Conservation (phyloP, 1,284 basidiomycete genomes). For the Tilletia indica region DNA sequence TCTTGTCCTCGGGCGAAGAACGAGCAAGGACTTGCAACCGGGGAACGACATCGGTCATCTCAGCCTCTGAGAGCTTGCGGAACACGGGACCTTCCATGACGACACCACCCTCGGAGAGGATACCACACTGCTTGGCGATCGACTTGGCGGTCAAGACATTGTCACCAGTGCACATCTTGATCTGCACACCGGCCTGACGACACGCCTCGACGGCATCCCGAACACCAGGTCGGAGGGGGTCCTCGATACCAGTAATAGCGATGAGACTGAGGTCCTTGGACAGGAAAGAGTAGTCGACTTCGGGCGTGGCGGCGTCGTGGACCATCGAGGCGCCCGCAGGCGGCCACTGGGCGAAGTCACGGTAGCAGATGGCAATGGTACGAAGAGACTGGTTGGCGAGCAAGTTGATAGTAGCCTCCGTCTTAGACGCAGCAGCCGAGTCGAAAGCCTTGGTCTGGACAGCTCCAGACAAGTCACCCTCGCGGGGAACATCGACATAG, state of each 20-base stretch:
- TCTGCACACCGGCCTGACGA: constrained; percentile 81
- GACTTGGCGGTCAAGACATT: constrained; percentile 84
- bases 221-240: constrained; percentile 87
- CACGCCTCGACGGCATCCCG: constrained; percentile 82
- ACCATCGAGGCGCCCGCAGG: constrained; percentile 62
- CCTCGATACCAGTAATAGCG: constrained; percentile 88
- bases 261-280: constrained; percentile 77
- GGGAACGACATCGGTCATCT: constrained; percentile 62
- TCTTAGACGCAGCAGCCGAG: constrained; percentile 62
- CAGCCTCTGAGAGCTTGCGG: constrained; percentile 60
- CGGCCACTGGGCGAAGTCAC: constrained; percentile 82
- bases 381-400: constrained; percentile 93
- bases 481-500: constrained; percentile 67
- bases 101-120: constrained; percentile 84
- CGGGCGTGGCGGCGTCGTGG: constrained; percentile 56
- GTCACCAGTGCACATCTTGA: constrained; percentile 99
- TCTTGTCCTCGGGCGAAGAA: constrained; percentile 97
- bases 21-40: constrained; percentile 71
- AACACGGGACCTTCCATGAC: constrained; percentile 91
- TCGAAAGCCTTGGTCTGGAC: constrained; percentile 66
- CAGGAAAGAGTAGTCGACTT: constrained; percentile 71
- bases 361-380: constrained; percentile 88
- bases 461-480: constrained; percentile 43
- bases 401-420: constrained; percentile 84
- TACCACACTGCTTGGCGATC: constrained; percentile 91